Base-by-base conservation (phyloP, 164 flowering plant genomes). In the Tetracentron sinense region DNA sequence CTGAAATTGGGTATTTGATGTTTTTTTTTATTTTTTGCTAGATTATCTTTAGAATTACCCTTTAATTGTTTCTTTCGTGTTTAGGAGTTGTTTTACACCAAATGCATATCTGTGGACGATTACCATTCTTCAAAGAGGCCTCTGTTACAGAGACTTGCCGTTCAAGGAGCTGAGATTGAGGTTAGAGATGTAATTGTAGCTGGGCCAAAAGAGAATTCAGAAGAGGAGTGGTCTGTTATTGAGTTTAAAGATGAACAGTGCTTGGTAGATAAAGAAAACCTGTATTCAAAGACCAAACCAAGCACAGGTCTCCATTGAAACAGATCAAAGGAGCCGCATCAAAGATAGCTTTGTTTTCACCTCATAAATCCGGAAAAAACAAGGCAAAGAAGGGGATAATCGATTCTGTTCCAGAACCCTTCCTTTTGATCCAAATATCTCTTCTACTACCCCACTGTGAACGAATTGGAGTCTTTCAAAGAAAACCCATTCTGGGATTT, bases 171-270 rank as follows among this genome's bases (percentile, higher is more conserved):
- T 16, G 83, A 81, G 62, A 77, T 84, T 35, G 79, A 76, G 46
- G 73, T 76, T 15, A 74, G 77, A 58, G 82, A 82, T 56, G 71
- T 82, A 11, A 73, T 79, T 50, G 64, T 76, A 15, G 78, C 73
- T 16, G 54, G 25, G 4, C 58, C 33, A 6, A 70, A 70, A 57
- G 49, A 64, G 42, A 70, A 47, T 15, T 42, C 73, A 14, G 78
- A 79, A 29, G 86, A 86, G 19, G 83, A 79, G 59, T 86, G 91
- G 91, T 83, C 98, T 0, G 88, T 68, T 1, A 86, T 93, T 27
- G 90, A 90, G 65, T 70, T 93, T 56, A 82, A 75, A 56, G 98
- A 88, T 54, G 90, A 84, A 25, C 73, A 74, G 23, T 48, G 58
- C 64, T 66, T 64, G 63, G 47, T 69, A 29, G 69, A 62, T 53